These are phyloP conservation scores for Seiridium cupressi DNA, from an alignment of 2,329 filamentous ascomycete genomes.

Conservation along the genomic window DNA sequence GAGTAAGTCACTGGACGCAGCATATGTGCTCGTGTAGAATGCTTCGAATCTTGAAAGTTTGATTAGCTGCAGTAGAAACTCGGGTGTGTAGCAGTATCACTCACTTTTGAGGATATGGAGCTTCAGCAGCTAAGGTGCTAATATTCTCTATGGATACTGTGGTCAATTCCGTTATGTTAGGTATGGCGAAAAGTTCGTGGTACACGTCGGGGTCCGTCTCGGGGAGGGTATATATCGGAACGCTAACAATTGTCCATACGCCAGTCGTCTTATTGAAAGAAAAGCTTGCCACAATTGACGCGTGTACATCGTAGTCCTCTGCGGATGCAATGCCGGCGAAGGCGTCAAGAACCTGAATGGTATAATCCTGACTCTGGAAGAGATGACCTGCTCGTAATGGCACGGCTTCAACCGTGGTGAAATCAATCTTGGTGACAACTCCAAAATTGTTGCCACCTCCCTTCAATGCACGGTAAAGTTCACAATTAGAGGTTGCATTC, in stretches of 20 bases:
- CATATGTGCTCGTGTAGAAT: conserved; percentile 3
- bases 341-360: conserved; percentile 8
- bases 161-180: conserved; percentile 10
- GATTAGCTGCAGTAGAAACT: not conserved
- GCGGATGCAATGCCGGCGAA: conserved; percentile 13
- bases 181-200: conserved; percentile 10
- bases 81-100: not conserved
- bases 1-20: not conserved
- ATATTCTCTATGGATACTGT: conserved; percentile 9
- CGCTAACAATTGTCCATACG: conserved; percentile 8
- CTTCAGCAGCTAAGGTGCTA: conserved; percentile 9
- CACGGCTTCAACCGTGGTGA: conserved; percentile 6
- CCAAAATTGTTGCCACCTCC: conserved; percentile 12
- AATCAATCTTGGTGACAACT: conserved; percentile 13
- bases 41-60: not conserved
- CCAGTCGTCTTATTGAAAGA: conserved; percentile 9
- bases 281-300: conserved; percentile 11
- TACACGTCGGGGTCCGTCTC: conserved; percentile 9
- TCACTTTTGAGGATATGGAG: conserved; percentile 9
- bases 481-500: conserved; percentile 5
- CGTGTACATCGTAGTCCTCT: conserved; percentile 11
- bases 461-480: conserved; percentile 10
- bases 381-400: conserved; percentile 12
- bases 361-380: conserved; percentile 9
- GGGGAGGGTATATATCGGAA: conserved; percentile 13